Conservation (phyloP, 176 grass and related monocot genomes). For the Panicum miliaceum region DNA sequence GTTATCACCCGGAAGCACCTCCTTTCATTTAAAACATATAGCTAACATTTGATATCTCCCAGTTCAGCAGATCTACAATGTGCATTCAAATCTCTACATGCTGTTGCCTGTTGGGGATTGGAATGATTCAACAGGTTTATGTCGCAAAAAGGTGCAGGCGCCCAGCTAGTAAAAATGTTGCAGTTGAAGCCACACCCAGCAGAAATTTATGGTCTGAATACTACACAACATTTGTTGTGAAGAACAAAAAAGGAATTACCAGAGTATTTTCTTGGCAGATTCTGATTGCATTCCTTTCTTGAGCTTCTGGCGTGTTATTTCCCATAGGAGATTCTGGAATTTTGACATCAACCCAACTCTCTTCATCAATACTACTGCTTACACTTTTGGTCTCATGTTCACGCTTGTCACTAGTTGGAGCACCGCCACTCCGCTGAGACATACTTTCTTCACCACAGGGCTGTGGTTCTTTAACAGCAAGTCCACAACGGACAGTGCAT, state of each 20-base stretch:
- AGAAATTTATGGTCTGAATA: constrained; percentile 24
- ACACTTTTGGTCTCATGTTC: constrained; percentile 45
- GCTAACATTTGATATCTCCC: not conserved
- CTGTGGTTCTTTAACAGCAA: constrained; percentile 49
- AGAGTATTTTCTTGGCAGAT: constrained; percentile 46
- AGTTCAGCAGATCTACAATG: not conserved
- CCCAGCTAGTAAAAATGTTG: constrained; percentile 10
- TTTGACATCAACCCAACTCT: constrained; percentile 88
- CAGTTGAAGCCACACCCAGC: constrained; percentile 4
- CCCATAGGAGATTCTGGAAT: constrained; percentile 49
- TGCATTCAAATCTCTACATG: constrained; percentile 6
- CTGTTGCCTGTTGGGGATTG: too few relatives aligned
- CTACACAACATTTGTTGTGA: not conserved
- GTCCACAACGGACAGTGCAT: constrained; percentile 76
- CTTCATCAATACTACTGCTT: constrained; percentile 66
- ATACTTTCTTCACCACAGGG: constrained; percentile 45
- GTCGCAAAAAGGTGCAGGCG: not conserved
- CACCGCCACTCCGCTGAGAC: constrained; percentile 40
- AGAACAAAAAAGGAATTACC: constrained; percentile 48
- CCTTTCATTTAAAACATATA: not conserved
- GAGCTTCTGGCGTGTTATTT: constrained; percentile 30
- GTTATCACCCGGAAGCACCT: not conserved
- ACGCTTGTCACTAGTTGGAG: constrained; percentile 48
- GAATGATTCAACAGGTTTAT: not conserved
- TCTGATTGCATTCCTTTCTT: constrained; percentile 43